Evolutionary conservation across 441 rosid genomes (phyloP), one percentile per base, ranked within the genome.

Genomic region (Corymbia citriodora): DNA sequence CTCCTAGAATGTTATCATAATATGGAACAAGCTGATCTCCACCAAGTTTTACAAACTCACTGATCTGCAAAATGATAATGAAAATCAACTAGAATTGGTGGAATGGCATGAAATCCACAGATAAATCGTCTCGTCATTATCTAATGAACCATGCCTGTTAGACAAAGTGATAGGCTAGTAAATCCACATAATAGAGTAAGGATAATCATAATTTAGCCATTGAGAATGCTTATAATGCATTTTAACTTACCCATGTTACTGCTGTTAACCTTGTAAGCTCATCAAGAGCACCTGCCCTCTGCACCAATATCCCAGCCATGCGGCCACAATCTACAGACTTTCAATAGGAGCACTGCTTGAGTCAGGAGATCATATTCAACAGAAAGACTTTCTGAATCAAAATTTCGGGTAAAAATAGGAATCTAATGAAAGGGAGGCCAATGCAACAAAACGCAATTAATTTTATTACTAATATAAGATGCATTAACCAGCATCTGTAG

Each of bases 261-360:
- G 99, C 99, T 36, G 99, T 98, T 94, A 98, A 93, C 88, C 99
- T 97, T 88, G 99, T 98, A 90, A 98, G 98, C 92, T 98, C 99
- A 96, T 98, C 99, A 55, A 95, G 91, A 94, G 99, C 95, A 93
- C 96, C 95, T 87, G 99, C 99, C 93, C 99, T 96, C 93, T 94
- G 97, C 94, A 98, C 99, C 95, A 98, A 93, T 93, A 98, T 98
- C 94, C 98, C 99, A 91, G 99, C 99, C 99, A 98, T 98, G 91
- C 99, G 99, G 93, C 99, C 99, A 95, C 98, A 98, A 97, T 98
- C 99, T 98, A 98, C 99, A 97, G 99, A 98, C 99, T 98, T 79
- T 96, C 96, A 96, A 96, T 93, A 97, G 96, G 93, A 96, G 96
- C 95, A 97, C 97, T 94, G 96, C 93, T 94, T 92, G 94, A 96